Percentiles rank a stretch among this genome's conserved stretches.
Evolutionary conservation across 768 basidiomycete genomes (phyloP).

Genomic region (Suillus placidus): DNA sequence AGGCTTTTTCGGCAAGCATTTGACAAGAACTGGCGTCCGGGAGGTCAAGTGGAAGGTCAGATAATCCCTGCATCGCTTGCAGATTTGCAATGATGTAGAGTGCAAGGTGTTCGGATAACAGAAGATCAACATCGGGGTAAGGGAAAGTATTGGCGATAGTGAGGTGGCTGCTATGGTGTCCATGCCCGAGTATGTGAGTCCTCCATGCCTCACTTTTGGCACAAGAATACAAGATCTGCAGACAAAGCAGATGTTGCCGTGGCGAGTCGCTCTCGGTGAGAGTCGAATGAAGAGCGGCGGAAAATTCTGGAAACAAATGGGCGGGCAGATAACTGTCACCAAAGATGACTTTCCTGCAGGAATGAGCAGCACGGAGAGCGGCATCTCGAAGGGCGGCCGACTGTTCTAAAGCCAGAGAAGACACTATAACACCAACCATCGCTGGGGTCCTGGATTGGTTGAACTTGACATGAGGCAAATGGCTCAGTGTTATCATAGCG

Average conservation of each 20-base stretch:
- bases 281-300: conserved; percentile 1
- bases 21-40: not conserved
- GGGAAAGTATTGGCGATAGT: conserved; percentile 11
- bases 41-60: not conserved
- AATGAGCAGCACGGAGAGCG: conserved; percentile 7
- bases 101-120: conserved; percentile 6
- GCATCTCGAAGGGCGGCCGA: conserved; percentile 2
- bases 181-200: conserved; percentile 5
- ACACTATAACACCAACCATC: conserved; percentile 2
- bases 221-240: conserved; percentile 9
- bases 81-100: conserved; percentile 9
- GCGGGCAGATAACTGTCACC: not conserved
- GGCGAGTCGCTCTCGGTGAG: not conserved
- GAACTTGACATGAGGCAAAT: not conserved
- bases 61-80: not conserved
- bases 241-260: conserved; percentile 8
- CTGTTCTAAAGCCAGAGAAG: conserved; percentile 5
- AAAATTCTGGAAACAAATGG: not conserved
- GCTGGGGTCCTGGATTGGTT: not conserved
- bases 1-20: not conserved
- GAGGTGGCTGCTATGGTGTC: not conserved
- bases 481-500: conserved; percentile 11
- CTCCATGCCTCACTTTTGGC: conserved; percentile 2
- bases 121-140: not conserved
- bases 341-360: conserved; percentile 1